Evolutionary conservation across 768 basidiomycete species (phyloP).

Genomic region (Podaxis sp.): DNA sequence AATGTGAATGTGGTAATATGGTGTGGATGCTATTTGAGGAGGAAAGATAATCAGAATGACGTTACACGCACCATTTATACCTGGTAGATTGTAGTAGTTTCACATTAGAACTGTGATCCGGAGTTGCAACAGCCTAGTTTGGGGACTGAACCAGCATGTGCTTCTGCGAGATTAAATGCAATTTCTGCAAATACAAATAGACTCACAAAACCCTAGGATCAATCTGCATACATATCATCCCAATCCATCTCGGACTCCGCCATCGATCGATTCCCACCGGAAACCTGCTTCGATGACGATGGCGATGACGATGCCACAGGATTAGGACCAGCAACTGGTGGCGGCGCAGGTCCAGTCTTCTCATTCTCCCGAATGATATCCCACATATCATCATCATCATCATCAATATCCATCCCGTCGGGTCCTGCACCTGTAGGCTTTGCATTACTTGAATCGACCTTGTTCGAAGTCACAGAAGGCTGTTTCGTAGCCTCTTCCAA

Average conservation of each 20-base stretch:
- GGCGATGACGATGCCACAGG: constrained; percentile 6
- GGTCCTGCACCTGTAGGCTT: constrained; percentile 24
- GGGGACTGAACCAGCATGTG: not conserved
- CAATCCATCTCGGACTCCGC: constrained; percentile 35
- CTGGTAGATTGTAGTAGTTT: too few relatives aligned
- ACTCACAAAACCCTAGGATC: constrained; percentile 8
- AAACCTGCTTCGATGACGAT: not conserved
- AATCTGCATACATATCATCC: constrained; percentile 62
- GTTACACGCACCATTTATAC: too few relatives aligned
- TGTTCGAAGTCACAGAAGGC: constrained; percentile 19
- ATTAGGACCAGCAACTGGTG: constrained; percentile 7
- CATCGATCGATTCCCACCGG: constrained; percentile 25
- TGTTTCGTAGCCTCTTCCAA: constrained; percentile 13
- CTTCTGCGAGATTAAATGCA: not conserved
- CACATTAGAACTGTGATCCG: too few relatives aligned
- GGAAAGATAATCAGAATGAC: too few relatives aligned
- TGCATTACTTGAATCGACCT: constrained; percentile 5
- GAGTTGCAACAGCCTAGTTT: not conserved
- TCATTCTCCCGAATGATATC: constrained; percentile 58
- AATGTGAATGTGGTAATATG: too few relatives aligned
- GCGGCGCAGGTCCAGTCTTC: constrained; percentile 18
- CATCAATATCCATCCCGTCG: constrained; percentile 19
- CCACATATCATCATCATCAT: constrained; percentile 71
- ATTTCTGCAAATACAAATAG: not conserved
- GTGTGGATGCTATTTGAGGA: too few relatives aligned